Base-by-base conservation (phyloP, 306 rosid species). In the Delonix regia region DNA sequence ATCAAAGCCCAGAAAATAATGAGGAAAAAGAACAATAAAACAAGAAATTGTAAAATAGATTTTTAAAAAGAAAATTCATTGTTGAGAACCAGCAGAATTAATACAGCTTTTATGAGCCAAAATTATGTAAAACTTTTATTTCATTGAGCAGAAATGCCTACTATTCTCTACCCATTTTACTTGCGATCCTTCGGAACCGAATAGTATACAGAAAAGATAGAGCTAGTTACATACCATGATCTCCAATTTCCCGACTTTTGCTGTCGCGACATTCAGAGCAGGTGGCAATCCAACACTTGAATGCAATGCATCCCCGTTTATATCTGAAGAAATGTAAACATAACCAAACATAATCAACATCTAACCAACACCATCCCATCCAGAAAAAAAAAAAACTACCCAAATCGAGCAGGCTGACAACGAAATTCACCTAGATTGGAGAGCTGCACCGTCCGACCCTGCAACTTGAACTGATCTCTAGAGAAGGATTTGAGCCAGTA, bases 401-500 rank as follows among this genome's bases (percentile, higher is more conserved):
- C 39, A 79, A 63, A 61, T 4, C 1, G 65, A 71, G 48, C 61
- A 36, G 5, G 16, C 21, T 59, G 24, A 69, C 34, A 15, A n/a
- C 16, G 19, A 69, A 78, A 84, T 6, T 47, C 14, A 94, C 99
- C 99, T 80, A 94, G 77, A 87, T 91, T 92, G 34, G 88, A 90
- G 9, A 94, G 97, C 85, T 92, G 97, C 21, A 57, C 97, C 38
- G 92, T 92, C 76, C 95, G 89, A 48, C 99, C 99, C 86, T 92
- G 97, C 86, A 88, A 79, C 86, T 94, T 92, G 88, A 94, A 94
- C 86, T 94, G 99, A 34, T 92, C 99, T 60, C 99, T 57, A 57
- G 99, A 77, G 94, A 92, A 94, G 2, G 97, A 92, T 79, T 91
- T 94, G 78, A 94, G 86, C 99, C 99, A 94, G 78, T 94, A 92